These are phyloP conservation scores for Ailanthus altissimus DNA, from an alignment of 345 rosid species.

Conservation along the genomic window DNA sequence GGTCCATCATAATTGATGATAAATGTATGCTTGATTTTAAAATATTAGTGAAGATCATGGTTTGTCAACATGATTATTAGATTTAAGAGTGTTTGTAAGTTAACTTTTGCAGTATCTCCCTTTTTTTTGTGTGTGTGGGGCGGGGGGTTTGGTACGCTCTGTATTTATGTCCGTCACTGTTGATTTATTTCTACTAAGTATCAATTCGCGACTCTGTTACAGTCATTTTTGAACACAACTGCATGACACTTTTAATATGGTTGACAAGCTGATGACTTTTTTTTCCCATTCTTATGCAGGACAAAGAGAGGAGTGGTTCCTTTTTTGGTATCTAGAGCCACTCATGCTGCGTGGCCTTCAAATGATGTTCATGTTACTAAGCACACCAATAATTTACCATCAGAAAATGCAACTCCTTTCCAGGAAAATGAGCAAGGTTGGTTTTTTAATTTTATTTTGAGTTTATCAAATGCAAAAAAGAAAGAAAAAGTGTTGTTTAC, in stretches of 20 bases:
- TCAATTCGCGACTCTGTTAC: neutral
- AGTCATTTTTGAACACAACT: conserved; percentile 1
- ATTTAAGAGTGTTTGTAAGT: neutral
- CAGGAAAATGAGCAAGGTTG: conserved; percentile 51
- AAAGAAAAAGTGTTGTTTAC: neutral
- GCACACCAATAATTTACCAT: conserved; percentile 36
- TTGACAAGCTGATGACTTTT: conserved; percentile 4
- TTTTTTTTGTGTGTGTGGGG: too few relatives aligned
- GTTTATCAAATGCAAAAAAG: neutral
- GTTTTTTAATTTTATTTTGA: conserved; percentile 1
- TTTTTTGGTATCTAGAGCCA: conserved; percentile 78
- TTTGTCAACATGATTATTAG: neutral
- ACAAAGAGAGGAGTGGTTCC: conserved; percentile 59
- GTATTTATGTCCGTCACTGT: neutral
- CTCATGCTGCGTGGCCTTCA: conserved; percentile 77
- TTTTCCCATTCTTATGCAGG: conserved; percentile 42
- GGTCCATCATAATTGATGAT: neutral
- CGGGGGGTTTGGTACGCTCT: neutral
- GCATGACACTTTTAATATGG: neutral
- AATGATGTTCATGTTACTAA: conserved; percentile 36
- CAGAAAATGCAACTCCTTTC: conserved; percentile 35
- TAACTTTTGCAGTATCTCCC: neutral
- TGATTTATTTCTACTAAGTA: neutral
- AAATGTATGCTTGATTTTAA: conserved; percentile 3
- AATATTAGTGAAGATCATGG: neutral